These are phyloP conservation scores for Rhodosporidiobolus sp. DNA, from an alignment of 768 basidiomycete species.

Conservation along the genomic window DNA sequence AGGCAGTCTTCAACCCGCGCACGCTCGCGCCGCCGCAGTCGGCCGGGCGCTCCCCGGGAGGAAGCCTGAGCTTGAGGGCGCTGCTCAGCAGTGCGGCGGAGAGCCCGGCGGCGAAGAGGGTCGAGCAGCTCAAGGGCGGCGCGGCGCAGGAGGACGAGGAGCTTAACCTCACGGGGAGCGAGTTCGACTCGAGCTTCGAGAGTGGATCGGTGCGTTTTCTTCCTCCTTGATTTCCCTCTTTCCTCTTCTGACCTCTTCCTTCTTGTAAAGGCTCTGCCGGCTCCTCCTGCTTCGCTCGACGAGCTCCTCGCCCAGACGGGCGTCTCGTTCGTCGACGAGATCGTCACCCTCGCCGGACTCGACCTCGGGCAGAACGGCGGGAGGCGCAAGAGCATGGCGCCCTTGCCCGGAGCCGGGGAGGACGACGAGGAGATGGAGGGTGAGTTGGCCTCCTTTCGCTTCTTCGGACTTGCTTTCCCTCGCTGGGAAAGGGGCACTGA, in stretches of 20 bases:
- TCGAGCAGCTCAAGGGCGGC: not conserved
- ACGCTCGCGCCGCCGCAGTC: slow-evolving; percentile 11
- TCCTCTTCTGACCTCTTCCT: not conserved
- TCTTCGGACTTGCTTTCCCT: not conserved
- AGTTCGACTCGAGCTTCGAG: slow-evolving; percentile 21
- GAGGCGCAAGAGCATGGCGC: slow-evolving; percentile 36
- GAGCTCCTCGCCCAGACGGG: slow-evolving; percentile 39
- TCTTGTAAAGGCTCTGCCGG: not conserved
- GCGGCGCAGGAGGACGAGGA: not conserved
- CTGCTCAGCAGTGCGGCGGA: not conserved
- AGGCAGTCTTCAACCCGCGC: slow-evolving; percentile 10
- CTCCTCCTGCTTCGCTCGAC: slow-evolving; percentile 32
- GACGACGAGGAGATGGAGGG: slow-evolving; percentile 1
- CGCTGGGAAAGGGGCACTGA: too few species aligned
- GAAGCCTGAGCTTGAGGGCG: slow-evolving; percentile 21
- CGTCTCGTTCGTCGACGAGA: slow-evolving; percentile 41
- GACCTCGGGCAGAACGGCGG: slow-evolving; percentile 15
- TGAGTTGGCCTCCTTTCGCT: not conserved
- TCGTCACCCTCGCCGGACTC: slow-evolving; percentile 32
- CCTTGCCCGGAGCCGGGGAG: not conserved
- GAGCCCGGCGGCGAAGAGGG: not conserved
- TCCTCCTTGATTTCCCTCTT: not conserved
- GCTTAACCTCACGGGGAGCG: slow-evolving; percentile 29
- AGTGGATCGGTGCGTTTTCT: not conserved
- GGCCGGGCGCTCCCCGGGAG: slow-evolving; percentile 30